Percentiles rank a stretch among this genome's conserved stretches.
phyloP scores from a whole-genome alignment of 1,284 basidiomycete genomes.

The Leccinum cinnamomeum region DNA sequence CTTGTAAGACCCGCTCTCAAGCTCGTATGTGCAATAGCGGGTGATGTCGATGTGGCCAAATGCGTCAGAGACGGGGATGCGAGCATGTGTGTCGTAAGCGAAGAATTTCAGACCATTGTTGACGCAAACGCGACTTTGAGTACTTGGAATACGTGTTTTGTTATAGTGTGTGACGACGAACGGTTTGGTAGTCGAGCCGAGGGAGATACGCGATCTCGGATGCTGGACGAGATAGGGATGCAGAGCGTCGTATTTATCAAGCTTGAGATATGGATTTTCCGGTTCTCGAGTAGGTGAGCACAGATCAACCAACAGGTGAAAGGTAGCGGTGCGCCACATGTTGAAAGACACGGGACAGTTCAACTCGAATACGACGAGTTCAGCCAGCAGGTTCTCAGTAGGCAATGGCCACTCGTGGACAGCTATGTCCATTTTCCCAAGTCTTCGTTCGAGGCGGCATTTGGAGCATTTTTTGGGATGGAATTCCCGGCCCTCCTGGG shows the following conservation, averaged over 20 bases:
- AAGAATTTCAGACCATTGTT: constrained; percentile 37
- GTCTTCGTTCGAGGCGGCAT: constrained; percentile 33
- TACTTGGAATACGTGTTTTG: constrained; percentile 27
- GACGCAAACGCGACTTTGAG: constrained; percentile 29
- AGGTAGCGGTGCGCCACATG: constrained; percentile 47
- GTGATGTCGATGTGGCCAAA: constrained; percentile 21
- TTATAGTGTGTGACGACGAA: constrained; percentile 42
- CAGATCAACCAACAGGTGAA: constrained; percentile 38
- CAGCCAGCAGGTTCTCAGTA: constrained; percentile 16
- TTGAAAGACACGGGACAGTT: constrained; percentile 39
- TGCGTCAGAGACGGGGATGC: constrained; percentile 12
- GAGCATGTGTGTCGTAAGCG: constrained; percentile 19
- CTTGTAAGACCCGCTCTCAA: constrained; percentile 37
- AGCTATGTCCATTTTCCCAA: constrained; percentile 33
- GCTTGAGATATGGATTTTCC: constrained; percentile 12
- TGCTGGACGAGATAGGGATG: constrained; percentile 12
- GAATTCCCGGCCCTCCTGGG: constrained; percentile 1
- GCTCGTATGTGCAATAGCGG: constrained; percentile 31
- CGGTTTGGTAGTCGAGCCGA: constrained; percentile 43
- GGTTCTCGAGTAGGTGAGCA: constrained; percentile 16
- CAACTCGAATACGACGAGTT: constrained; percentile 47
- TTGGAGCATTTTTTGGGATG: constrained; percentile 27
- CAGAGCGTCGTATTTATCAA: constrained; percentile 15
- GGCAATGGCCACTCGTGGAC: constrained; percentile 55
- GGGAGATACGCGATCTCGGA: constrained; percentile 31